Base-by-base conservation (phyloP, 495 filamentous ascomycete genomes). In the Pyronema omphalodes region DNA sequence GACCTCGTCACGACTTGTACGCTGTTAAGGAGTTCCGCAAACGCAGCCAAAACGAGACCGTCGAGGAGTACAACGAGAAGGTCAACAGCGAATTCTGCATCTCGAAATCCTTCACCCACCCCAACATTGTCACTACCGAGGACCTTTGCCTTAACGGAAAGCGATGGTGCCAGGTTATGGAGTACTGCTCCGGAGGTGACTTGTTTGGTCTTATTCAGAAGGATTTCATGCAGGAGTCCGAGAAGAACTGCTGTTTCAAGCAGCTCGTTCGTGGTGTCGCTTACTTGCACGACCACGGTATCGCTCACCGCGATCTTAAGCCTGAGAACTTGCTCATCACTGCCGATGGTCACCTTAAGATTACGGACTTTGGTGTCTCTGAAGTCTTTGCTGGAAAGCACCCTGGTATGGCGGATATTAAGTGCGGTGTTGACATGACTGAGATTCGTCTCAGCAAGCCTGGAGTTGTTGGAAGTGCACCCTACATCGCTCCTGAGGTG, bases 221-320 rank as follows among this genome's bases (percentile, higher is more conserved):
- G 56, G 71, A 73, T 44, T 79, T 80, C 59, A 74, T 87, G 48
- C 71, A 66, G 35, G 66, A 68, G 2, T 71, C 76, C 1, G 78
- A 83, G 53, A 74, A 76, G 43, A 63, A 79, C 9, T 91, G 85
- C 66, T 70, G 88, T 55, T 87, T 87, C 73, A 88, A 88, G 70
- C 83, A 88, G 67, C 70, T 88, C 15, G 67, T 86, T 39, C 77
- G 78, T 41, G 82, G 81, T 17, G 71, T 85, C 45, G 71, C 76
- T 52, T 83, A 85, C 58, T 68, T 86, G 36, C 82, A 86, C 64
- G 67, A 68, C 49, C 74, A 81, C 57, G 83, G 82, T 43, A 81
- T 86, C 58, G 83, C 82, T 18, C 83, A 87, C 60, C 78, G 83
- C n/a, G 84, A 89, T 63, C 76, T 87, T 69, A 89, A 88, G 66